Evolutionary conservation across 1,284 basidiomycete species (phyloP).

Genomic region (Bjerkandera adusta): DNA sequence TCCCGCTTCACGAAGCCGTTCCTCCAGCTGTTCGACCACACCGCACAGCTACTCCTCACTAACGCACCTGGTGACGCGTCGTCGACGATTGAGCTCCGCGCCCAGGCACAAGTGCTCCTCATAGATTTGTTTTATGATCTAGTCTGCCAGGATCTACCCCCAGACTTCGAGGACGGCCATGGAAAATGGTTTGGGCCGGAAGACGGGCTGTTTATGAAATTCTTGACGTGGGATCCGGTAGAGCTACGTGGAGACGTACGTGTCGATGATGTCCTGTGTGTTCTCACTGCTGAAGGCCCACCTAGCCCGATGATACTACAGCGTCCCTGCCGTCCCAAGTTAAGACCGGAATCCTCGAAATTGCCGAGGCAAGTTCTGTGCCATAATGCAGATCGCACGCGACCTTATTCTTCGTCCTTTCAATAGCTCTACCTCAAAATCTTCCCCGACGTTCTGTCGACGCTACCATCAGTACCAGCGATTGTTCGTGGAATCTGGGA

Average conservation of each 20-base stretch:
- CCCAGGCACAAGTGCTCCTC: slow-evolving; percentile 76
- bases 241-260: slow-evolving; percentile 73
- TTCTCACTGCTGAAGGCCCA: slow-evolving; percentile 14
- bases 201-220: slow-evolving; percentile 73
- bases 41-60: slow-evolving; percentile 48
- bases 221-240: slow-evolving; percentile 76
- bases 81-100: slow-evolving; percentile 48
- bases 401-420: slow-evolving; percentile 3
- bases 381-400: no score
- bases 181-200: slow-evolving; percentile 74
- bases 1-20: slow-evolving; percentile 83
- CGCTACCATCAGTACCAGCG: slow-evolving; percentile 67
- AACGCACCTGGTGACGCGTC: slow-evolving; percentile 37
- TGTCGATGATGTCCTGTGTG: slow-evolving; percentile 16
- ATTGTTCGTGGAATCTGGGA: slow-evolving; percentile 94
- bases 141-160: slow-evolving; percentile 93
- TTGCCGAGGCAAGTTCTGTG: slow-evolving; percentile 61
- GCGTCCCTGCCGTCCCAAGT: slow-evolving; percentile 86
- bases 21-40: slow-evolving; percentile 78
- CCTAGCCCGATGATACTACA: slow-evolving; percentile 77
- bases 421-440: slow-evolving; percentile 86
- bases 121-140: slow-evolving; percentile 93
- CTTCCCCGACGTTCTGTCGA: slow-evolving; percentile 84
- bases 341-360: slow-evolving; percentile 89
- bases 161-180: slow-evolving; percentile 90